A percentile compares a stretch with the other conserved stretches of the same genome.
phyloP scores from a whole-genome alignment of 1,284 basidiomycete species.

The Irpex sp. region DNA sequence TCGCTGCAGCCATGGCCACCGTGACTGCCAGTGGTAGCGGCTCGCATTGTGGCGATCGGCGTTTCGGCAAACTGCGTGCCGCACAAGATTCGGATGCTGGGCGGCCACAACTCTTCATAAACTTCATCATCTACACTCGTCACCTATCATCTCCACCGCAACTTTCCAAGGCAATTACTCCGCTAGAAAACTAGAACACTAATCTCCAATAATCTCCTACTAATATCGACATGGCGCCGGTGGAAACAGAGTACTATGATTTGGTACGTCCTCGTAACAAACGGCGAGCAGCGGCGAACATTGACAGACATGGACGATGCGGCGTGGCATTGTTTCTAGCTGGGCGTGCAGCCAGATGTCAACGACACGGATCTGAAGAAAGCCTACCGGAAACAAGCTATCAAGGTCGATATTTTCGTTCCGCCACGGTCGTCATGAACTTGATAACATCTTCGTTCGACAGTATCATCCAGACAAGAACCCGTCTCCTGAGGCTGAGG shows the following conservation, averaged over 20 bases:
- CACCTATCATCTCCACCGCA: neutral
- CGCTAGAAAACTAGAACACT: neutral
- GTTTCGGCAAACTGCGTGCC: neutral
- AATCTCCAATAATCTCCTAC: neutral
- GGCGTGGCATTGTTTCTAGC: conserved; percentile 23
- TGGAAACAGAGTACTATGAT: conserved; percentile 50
- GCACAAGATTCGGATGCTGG: neutral
- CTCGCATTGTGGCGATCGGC: neutral
- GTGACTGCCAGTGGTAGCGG: too few relatives aligned
- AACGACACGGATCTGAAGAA: conserved; percentile 86
- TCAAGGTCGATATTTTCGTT: conserved; percentile 61
- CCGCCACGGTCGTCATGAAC: neutral
- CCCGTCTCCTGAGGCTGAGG: conserved; percentile 80
- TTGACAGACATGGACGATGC: too few relatives aligned
- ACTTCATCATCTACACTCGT: neutral
- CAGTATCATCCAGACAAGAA: conserved; percentile 97
- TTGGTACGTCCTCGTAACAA: conserved; percentile 28
- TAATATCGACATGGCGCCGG: conserved; percentile 35
- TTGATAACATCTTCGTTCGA: neutral
- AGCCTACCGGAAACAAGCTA: conserved; percentile 92
- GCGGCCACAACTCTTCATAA: neutral
- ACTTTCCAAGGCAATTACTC: too few relatives aligned
- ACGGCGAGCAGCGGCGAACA: neutral
- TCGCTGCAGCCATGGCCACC: neutral
- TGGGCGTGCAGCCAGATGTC: conserved; percentile 47